Base-by-base conservation (phyloP, 2,329 filamentous ascomycete genomes). In the Tolypocladium guangdongense region DNA sequence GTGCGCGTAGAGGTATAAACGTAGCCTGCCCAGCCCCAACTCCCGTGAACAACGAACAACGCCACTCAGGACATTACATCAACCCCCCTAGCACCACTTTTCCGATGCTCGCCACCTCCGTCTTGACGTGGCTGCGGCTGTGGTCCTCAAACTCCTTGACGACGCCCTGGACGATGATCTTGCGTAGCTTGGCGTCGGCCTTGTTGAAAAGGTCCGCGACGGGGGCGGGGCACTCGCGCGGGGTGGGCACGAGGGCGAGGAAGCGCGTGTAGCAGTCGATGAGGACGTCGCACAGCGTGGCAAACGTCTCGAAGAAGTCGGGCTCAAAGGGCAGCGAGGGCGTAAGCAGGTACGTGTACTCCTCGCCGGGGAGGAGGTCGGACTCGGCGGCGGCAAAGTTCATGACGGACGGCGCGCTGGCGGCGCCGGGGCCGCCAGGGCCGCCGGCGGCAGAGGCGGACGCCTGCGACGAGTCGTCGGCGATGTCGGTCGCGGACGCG, bases 271-370 rank as follows among this genome's bases (percentile, higher is more conserved):
- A 99, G 64, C 85, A 89, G 68, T 97, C 93, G 62, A 96, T 95
- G 56, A 99, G 74, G 3, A 95, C 89, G 66, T 99, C 93, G 72
- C 93, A 97, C 7, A 99, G 77, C 14, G 93, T 96, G 16, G 90
- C 87, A 72, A 97, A 97, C 0, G 91, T 96, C 72, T 95, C 90
- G 68, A 92, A 93, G 64, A 96, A 99, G 70, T 99, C 93, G 0
- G 93, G 93, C 59, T 97, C 91, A 65, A 99, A 99, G 0, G 93
- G 93, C 49, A 99, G 73, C 18, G 84, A 86, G 0, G 93, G 93
- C n/a, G 92, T 97, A 22, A 96, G 78, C 2, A 99, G 77, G 66
- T 92, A 85, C 0, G 84, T 83, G 68, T 96, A 99, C 63, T 95
- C 89, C 64, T 95, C 90, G 38, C 90, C 90, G 0, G 87, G 86